phyloP scores from a whole-genome alignment of 805 yeast genomes.

The Wickerhamia fluorescens region DNA sequence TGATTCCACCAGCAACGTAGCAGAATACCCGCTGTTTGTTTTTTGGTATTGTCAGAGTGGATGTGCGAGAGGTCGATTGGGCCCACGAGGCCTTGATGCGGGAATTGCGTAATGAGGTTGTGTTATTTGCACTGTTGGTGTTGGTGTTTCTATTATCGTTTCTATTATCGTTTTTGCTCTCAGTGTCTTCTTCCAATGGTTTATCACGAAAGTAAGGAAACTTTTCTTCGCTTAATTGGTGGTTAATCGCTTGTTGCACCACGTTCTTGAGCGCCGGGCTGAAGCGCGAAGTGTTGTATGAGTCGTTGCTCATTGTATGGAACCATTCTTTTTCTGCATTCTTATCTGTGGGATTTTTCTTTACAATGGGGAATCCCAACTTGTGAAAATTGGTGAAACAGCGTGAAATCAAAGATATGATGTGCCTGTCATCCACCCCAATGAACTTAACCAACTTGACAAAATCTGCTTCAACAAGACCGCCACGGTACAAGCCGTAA shows the following conservation, averaged over 20 bases:
- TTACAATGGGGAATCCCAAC: constrained; percentile 53
- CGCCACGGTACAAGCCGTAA: constrained; percentile 78
- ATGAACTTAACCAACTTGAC: constrained; percentile 56
- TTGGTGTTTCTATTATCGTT: constrained; percentile 4
- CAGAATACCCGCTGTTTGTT: constrained; percentile 63
- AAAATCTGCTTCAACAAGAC: constrained; percentile 68
- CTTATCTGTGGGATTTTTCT: constrained; percentile 32
- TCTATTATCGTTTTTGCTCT: constrained; percentile 7
- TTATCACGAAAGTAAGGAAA: constrained; percentile 76
- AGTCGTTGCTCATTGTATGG: constrained; percentile 48
- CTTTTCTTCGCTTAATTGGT: constrained; percentile 46
- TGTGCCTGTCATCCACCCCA: constrained; percentile 36
- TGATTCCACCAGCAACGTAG: constrained; percentile 84
- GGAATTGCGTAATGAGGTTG: constrained; percentile 55
- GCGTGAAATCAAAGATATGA: constrained; percentile 53
- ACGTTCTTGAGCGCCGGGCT: constrained; percentile 63
- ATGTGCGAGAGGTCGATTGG: constrained; percentile 21
- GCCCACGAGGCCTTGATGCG: constrained; percentile 78
- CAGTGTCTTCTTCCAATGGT: constrained; percentile 48
- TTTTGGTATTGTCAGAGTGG: constrained; percentile 1
- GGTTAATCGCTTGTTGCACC: constrained; percentile 42
- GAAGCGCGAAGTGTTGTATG: constrained; percentile 63
- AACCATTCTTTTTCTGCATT: constrained; percentile 43
- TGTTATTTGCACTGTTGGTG: constrained; percentile 1
- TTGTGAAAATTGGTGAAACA: constrained; percentile 35